These are phyloP conservation scores for Colletotrichum sublineola DNA, from an alignment of 2,329 filamentous ascomycete genomes.

Conservation along the genomic window DNA sequence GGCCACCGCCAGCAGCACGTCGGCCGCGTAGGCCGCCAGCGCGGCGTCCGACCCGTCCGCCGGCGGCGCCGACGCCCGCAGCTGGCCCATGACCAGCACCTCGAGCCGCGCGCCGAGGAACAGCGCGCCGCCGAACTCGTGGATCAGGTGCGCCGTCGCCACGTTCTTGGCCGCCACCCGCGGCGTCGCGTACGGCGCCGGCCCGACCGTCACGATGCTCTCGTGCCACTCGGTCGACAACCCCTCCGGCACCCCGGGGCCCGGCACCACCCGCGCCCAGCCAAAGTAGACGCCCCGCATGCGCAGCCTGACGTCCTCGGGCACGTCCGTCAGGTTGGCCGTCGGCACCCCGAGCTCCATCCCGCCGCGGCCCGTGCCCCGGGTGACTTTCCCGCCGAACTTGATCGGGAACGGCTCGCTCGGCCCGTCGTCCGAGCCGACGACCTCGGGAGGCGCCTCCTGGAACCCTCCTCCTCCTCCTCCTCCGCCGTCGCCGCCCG, in stretches of 20 bases:
- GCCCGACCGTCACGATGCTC: slow-evolving; percentile 69
- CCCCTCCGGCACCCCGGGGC: background rate
- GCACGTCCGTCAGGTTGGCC: slow-evolving; percentile 65
- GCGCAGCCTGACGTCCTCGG: slow-evolving; percentile 65
- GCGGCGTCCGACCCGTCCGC: slow-evolving; percentile 43
- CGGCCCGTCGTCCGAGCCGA: slow-evolving; percentile 66
- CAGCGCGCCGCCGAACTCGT: slow-evolving; percentile 59
- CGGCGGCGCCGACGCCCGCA: slow-evolving; percentile 55
- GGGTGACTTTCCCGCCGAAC: slow-evolving; percentile 63
- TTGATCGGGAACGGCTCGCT: slow-evolving; percentile 65
- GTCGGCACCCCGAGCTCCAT: slow-evolving; percentile 63
- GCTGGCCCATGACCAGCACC: slow-evolving; percentile 71
- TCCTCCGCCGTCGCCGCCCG: background rate
- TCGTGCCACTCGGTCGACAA: slow-evolving; percentile 67
- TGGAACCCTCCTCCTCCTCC: slow-evolving; percentile 41
- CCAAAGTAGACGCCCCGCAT: slow-evolving; percentile 75
- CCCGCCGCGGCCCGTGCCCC: slow-evolving; percentile 57
- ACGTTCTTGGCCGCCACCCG: slow-evolving; percentile 63
- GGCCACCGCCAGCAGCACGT: slow-evolving; percentile 59
- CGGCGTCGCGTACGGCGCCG: slow-evolving; percentile 60
- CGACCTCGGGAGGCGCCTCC: slow-evolving; percentile 51
- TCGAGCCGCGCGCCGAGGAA: slow-evolving; percentile 63
- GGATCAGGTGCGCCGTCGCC: slow-evolving; percentile 67
- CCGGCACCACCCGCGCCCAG: slow-evolving; percentile 66
- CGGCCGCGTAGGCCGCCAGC: slow-evolving; percentile 52